These are phyloP conservation scores for Tranzscheliella williamsii DNA, from an alignment of 1,284 basidiomycete genomes.

Conservation along the genomic window DNA sequence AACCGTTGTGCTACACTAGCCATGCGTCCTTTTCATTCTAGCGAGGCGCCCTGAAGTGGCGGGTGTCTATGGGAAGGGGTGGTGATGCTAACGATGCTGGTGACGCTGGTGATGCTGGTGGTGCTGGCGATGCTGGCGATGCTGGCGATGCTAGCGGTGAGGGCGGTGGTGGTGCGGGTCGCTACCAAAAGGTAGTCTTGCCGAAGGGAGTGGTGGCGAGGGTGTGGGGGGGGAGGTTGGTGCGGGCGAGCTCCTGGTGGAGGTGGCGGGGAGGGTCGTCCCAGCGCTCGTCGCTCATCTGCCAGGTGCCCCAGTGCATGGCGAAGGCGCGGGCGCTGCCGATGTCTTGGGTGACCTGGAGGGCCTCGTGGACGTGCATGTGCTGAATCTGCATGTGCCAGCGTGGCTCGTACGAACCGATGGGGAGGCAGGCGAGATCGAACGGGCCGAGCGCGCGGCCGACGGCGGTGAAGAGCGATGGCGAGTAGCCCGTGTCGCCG, in stretches of 20 bases:
- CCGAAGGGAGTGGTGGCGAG: slow-evolving; percentile 42
- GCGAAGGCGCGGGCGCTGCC: slow-evolving; percentile 51
- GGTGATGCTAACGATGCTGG: no score
- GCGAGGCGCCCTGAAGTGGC: no score
- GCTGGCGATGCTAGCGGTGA: not conserved
- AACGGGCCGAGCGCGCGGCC: slow-evolving; percentile 63
- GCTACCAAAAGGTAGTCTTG: slow-evolving; percentile 24
- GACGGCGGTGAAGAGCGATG: slow-evolving; percentile 62
- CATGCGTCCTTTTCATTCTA: no score
- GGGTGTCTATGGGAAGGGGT: no score
- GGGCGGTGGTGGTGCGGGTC: not conserved
- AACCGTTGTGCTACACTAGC: no score
- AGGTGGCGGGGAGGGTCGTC: slow-evolving; percentile 43
- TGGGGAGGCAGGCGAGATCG: slow-evolving; percentile 64
- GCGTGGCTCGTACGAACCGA: slow-evolving; percentile 60
- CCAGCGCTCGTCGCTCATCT: slow-evolving; percentile 61
- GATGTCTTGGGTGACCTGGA: slow-evolving; percentile 44
- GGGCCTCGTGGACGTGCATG: slow-evolving; percentile 43
- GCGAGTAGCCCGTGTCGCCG: slow-evolving; percentile 62
- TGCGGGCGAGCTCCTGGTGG: slow-evolving; percentile 18
- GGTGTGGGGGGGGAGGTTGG: slow-evolving; percentile 5
- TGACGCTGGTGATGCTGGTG: no score
- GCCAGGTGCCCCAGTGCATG: slow-evolving; percentile 65
- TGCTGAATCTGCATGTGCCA: slow-evolving; percentile 55
- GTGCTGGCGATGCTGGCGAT: not conserved